Conservation (phyloP, 768 basidiomycete species). For the Russula vinacea region DNA sequence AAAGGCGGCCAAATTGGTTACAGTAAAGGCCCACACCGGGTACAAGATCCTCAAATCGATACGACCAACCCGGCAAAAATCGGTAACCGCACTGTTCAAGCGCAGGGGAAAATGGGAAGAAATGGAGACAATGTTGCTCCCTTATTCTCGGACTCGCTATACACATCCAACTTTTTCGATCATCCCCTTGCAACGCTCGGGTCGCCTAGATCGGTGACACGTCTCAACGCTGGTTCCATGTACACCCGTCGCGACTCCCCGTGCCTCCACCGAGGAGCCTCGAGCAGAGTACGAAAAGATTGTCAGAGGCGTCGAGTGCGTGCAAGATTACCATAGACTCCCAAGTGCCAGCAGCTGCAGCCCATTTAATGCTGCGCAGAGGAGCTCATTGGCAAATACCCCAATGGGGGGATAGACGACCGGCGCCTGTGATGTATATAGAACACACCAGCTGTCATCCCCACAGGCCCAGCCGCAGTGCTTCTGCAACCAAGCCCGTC, state of each 20-base stretch:
- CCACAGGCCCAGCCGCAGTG: slow-evolving; percentile 26
- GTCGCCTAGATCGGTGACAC: not conserved
- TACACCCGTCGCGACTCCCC: slow-evolving; percentile 55
- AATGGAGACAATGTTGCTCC: not conserved
- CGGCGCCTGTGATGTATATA: slow-evolving; percentile 66
- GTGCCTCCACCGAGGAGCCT: slow-evolving; percentile 33
- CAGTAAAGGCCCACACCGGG: no score
- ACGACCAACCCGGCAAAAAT: no score
- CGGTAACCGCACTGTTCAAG: not conserved
- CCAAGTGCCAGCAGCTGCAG: no score
- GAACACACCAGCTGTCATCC: slow-evolving; percentile 33
- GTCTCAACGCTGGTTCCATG: slow-evolving; percentile 44
- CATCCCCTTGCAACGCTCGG: no score
- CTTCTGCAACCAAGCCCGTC: slow-evolving; percentile 18
- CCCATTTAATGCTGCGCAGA: no score
- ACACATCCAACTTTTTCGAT: slow-evolving; percentile 13
- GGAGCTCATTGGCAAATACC: slow-evolving; percentile 39
- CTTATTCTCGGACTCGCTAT: not conserved
- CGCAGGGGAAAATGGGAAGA: not conserved
- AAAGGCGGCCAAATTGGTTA: no score
- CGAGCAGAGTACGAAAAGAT: slow-evolving; percentile 46
- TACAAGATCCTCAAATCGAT: no score
- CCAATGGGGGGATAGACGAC: slow-evolving; percentile 67
- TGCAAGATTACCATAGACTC: no score
- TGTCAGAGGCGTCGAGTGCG: slow-evolving; percentile 48